phyloP scores from a whole-genome alignment of 371 early-diverging fungal genomes.

The Nematocida sp. region DNA sequence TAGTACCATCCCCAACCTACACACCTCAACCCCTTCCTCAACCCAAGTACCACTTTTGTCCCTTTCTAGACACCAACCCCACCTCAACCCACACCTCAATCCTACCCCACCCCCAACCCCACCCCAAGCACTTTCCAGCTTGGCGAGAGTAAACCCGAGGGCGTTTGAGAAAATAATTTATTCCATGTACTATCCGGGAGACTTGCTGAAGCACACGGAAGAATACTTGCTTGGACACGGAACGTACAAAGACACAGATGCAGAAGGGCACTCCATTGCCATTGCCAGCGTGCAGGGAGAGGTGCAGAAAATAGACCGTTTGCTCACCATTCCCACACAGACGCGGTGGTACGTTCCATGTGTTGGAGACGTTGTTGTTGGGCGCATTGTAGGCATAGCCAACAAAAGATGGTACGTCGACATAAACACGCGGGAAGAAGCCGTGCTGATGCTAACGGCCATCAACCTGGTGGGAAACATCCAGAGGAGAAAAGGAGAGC shows the following conservation, averaged over 20 bases:
- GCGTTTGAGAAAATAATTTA: not conserved
- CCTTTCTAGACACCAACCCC: not conserved
- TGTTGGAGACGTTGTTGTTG: constrained; percentile 94
- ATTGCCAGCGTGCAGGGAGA: constrained; percentile 78
- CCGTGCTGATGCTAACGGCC: constrained; percentile 76
- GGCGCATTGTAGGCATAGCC: constrained; percentile 79
- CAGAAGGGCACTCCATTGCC: constrained; percentile 23
- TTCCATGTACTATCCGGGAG: constrained; percentile 54
- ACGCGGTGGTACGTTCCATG: constrained; percentile 72
- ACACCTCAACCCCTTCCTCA: not conserved
- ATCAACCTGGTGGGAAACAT: constrained; percentile 91
- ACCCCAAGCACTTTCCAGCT: too few relatives aligned
- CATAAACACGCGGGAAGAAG: constrained; percentile 78
- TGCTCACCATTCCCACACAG: constrained; percentile 79
- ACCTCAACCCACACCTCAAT: not conserved
- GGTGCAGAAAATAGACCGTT: constrained; percentile 84
- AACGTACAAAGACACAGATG: constrained; percentile 70
- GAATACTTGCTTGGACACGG: constrained; percentile 77
- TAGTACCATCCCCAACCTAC: not conserved
- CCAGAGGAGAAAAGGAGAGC: constrained; percentile 87
- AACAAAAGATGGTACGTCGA: constrained; percentile 90
- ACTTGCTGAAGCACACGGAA: constrained; percentile 47
- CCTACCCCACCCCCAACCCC: not conserved
- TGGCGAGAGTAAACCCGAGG: too few relatives aligned
- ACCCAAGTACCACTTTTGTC: not conserved